Evolutionary conservation across 2,329 filamentous ascomycete genomes (phyloP).

Genomic region (Cercospora canescens): DNA sequence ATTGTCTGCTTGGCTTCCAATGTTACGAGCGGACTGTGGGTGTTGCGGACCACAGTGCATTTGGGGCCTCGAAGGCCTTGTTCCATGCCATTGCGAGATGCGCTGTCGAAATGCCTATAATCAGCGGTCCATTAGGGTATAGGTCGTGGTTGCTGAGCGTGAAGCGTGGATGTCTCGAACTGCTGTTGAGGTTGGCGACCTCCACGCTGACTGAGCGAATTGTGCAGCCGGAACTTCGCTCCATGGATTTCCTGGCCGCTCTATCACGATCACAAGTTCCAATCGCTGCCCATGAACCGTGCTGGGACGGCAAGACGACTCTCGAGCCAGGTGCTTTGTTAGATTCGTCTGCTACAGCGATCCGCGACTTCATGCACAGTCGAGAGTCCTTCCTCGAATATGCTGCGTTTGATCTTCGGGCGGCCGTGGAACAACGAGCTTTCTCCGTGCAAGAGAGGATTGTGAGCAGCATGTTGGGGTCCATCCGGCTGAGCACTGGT

Average conservation of each 20-base stretch:
- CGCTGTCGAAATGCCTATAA: slow-evolving; percentile 51
- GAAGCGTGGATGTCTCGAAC: slow-evolving; percentile 50
- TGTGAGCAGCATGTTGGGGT: slow-evolving; percentile 71
- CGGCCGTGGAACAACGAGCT: slow-evolving; percentile 48
- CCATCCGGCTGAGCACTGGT: slow-evolving; percentile 66
- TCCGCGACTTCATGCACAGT: slow-evolving; percentile 75
- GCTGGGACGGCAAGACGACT: slow-evolving; percentile 72
- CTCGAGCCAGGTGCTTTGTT: slow-evolving; percentile 66
- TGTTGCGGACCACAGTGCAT: slow-evolving; percentile 67
- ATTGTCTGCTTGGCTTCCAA: slow-evolving; percentile 83
- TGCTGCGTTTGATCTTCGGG: slow-evolving; percentile 78
- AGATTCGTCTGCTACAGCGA: slow-evolving; percentile 64
- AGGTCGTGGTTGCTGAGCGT: slow-evolving; percentile 44
- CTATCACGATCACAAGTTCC: slow-evolving; percentile 71
- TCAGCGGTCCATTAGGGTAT: slow-evolving; percentile 41
- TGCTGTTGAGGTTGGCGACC: slow-evolving; percentile 80
- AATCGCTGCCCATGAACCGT: slow-evolving; percentile 62
- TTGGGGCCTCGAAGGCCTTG: slow-evolving; percentile 70
- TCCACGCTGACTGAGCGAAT: slow-evolving; percentile 75
- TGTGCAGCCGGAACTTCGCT: slow-evolving; percentile 76
- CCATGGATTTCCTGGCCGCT: slow-evolving; percentile 76
- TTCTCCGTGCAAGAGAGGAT: slow-evolving; percentile 55
- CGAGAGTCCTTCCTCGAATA: slow-evolving; percentile 82
- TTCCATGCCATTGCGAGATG: slow-evolving; percentile 77
- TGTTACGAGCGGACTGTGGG: slow-evolving; percentile 71